A percentile compares a stretch with the other conserved stretches of the same genome.
Evolutionary conservation across 805 yeast species (phyloP).

Genomic region (Metschnikowia similis): DNA sequence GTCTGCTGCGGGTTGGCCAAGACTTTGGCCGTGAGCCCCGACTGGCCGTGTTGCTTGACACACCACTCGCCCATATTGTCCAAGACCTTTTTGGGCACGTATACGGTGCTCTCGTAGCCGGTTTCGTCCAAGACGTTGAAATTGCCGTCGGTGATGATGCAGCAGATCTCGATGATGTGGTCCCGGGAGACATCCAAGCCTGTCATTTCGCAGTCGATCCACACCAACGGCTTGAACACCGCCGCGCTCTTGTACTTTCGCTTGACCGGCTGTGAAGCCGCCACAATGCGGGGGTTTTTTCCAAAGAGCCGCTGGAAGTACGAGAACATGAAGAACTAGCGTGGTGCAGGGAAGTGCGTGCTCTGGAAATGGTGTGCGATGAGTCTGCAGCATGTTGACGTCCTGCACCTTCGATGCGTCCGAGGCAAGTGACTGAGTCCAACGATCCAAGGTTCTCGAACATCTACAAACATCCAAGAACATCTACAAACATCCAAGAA

Average conservation of each 20-base stretch:
- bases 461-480: too few species aligned
- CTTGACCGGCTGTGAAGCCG: slow-evolving; percentile 9
- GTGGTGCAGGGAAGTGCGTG: not conserved
- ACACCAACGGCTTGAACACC: slow-evolving; percentile 52
- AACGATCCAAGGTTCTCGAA: too few species aligned
- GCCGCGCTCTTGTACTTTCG: slow-evolving; percentile 9
- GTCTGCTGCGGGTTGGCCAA: slow-evolving; percentile 50
- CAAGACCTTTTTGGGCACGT: slow-evolving; percentile 56
- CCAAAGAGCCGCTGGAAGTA: slow-evolving; percentile 11
- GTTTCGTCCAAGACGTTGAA: slow-evolving; percentile 61
- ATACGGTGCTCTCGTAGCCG: slow-evolving; percentile 82
- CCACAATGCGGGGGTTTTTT: slow-evolving; percentile 9
- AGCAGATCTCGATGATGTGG: slow-evolving; percentile 85
- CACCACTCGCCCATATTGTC: slow-evolving; percentile 89
- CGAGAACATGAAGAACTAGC: slow-evolving; percentile 7
- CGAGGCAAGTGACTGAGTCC: too few species aligned
- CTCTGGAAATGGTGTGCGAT: not conserved
- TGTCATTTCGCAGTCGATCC: slow-evolving; percentile 99
- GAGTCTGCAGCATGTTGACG: too few species aligned
- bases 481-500: too few species aligned
- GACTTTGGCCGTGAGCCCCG: slow-evolving; percentile 75
- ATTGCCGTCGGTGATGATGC: slow-evolving; percentile 81
- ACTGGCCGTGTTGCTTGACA: slow-evolving; percentile 65
- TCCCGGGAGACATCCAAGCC: slow-evolving; percentile 81
- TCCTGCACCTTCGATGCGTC: too few species aligned